Percentiles rank a stretch among this genome's conserved stretches.
These are phyloP conservation scores for Epichloe hybrida DNA, from an alignment of 2,329 filamentous ascomycete genomes.

Conservation along the genomic window DNA sequence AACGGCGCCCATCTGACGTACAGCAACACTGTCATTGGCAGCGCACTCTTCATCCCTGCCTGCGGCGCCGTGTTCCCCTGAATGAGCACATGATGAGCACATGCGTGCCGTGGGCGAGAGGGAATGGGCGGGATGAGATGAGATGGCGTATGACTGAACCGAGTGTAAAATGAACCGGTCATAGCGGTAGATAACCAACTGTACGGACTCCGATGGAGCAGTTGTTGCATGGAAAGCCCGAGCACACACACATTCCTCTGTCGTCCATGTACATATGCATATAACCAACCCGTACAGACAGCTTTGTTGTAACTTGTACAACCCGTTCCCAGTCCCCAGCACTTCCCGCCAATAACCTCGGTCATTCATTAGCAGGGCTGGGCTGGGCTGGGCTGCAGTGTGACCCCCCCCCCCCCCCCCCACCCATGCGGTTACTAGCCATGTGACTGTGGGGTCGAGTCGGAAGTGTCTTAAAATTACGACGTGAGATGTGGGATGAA, in stretches of 20 bases:
- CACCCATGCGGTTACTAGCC: neutral
- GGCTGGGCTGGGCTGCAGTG: neutral
- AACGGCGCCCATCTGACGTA: slow-evolving; percentile 1
- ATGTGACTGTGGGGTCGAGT: neutral
- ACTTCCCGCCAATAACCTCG: neutral
- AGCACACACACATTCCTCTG: too few relatives aligned
- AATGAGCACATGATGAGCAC: neutral
- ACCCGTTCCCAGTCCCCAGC: neutral
- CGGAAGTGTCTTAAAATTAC: too few relatives aligned
- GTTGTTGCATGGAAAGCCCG: too few relatives aligned
- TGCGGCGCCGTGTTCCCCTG: slow-evolving; percentile 1
- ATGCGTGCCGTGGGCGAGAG: too few relatives aligned
- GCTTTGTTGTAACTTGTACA: neutral
- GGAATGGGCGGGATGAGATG: too few relatives aligned
- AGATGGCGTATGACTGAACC: too few relatives aligned
- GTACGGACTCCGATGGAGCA: too few relatives aligned
- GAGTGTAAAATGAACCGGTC: too few relatives aligned
- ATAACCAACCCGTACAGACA: too few relatives aligned
- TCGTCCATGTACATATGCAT: too few relatives aligned
- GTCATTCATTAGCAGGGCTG: neutral
- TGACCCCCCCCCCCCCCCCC: too few relatives aligned
- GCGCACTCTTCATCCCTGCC: slow-evolving; percentile 1
- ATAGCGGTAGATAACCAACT: too few relatives aligned
- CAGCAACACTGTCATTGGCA: slow-evolving; percentile 1
- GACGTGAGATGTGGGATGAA: neutral